Conservation (phyloP, 345 rosid genomes). For the Luvunga scandens region DNA sequence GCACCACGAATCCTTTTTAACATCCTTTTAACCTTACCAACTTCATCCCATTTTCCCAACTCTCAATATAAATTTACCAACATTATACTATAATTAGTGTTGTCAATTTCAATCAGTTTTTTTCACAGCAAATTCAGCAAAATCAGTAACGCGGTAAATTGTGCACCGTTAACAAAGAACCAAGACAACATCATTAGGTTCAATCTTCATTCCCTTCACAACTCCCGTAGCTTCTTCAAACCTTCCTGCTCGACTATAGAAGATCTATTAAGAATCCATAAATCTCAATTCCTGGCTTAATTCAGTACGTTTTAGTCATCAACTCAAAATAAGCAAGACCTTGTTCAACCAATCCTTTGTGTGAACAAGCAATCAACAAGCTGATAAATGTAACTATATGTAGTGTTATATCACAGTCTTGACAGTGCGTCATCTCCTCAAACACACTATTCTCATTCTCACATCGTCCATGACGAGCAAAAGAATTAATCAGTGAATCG, state of each 20-base stretch:
- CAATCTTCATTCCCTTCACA: conserved; percentile 48
- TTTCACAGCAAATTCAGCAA: conserved; percentile 58
- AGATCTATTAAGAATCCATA: conserved; percentile 79
- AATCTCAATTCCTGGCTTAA: conserved; percentile 45
- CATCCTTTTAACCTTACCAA: no score
- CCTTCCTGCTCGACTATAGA: conserved; percentile 64
- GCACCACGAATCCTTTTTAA: conserved; percentile 46
- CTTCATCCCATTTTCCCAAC: conserved; percentile 60
- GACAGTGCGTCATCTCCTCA: conserved; percentile 37
- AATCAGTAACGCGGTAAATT: conserved; percentile 44
- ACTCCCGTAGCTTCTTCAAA: conserved; percentile 63
- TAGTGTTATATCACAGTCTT: conserved; percentile 30
- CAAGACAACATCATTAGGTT: conserved; percentile 82
- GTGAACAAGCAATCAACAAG: conserved; percentile 75
- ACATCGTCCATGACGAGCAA: conserved; percentile 70
- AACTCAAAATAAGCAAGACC: conserved; percentile 59
- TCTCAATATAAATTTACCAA: conserved; percentile 52
- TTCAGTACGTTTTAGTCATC: conserved; percentile 47
- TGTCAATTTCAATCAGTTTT: no score
- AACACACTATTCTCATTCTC: conserved; percentile 46
- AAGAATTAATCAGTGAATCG: conserved; percentile 79
- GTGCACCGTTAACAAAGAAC: conserved; percentile 75
- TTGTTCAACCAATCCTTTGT: conserved; percentile 61
- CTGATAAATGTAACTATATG: conserved; percentile 69
- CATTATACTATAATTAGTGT: background rate